Conservation (phyloP, 2,329 filamentous ascomycete species). For the Meredithiella fracta region DNA sequence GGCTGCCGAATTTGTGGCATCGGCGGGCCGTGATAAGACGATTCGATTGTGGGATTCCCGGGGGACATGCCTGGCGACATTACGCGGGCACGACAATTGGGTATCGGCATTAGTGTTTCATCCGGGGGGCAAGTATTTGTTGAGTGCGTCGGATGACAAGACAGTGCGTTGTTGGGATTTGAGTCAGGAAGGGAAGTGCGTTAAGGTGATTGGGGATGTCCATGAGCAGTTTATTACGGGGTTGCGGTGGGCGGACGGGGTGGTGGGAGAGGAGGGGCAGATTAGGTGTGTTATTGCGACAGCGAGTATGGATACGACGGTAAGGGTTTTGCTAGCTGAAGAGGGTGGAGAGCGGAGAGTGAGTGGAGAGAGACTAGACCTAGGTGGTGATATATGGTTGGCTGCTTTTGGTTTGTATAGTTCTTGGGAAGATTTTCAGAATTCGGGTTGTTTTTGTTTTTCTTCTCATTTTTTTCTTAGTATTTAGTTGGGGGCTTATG, state of each 20-base stretch:
- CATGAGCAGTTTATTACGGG: conserved; percentile 78
- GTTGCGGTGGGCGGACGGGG: conserved; percentile 66
- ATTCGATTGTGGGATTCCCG: conserved; percentile 80
- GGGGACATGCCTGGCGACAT: conserved; percentile 68
- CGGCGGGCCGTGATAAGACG: conserved; percentile 75
- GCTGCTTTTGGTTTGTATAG: conserved; percentile 1
- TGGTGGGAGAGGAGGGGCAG: conserved; percentile 28
- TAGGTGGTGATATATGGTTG: too few species aligned
- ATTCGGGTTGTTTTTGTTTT: background rate
- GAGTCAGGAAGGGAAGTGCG: conserved; percentile 74
- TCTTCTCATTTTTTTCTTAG: background rate
- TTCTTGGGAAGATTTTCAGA: background rate
- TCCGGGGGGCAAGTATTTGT: conserved; percentile 75
- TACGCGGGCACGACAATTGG: conserved; percentile 90
- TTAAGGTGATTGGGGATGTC: conserved; percentile 61
- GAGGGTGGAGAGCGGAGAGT: background rate
- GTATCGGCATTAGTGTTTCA: conserved; percentile 75
- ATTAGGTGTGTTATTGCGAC: conserved; percentile 75
- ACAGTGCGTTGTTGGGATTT: conserved; percentile 90
- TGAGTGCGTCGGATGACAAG: conserved; percentile 80
- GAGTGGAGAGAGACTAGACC: background rate
- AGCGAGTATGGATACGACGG: conserved; percentile 63
- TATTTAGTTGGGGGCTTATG: background rate
- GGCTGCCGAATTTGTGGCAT: conserved; percentile 76
- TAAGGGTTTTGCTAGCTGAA: conserved; percentile 58